Evolutionary conservation across 1,139 yeast genomes (phyloP), one percentile per base, ranked within the genome.

Genomic region (Suzukiozyma palmioleophila): DNA sequence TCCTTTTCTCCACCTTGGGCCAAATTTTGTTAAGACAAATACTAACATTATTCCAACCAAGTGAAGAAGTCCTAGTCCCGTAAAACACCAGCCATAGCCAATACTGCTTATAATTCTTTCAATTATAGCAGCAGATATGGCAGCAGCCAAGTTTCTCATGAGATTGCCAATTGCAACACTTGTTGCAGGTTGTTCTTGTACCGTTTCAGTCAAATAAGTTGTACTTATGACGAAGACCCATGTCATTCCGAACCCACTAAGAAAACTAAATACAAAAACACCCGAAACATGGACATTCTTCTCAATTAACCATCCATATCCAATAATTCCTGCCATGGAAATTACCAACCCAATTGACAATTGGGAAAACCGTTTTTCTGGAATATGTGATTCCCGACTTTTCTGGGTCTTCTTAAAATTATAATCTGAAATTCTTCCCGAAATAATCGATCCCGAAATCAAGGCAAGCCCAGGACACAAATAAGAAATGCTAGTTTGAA

Each of bases 1-100:
- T 33, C 50, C 47, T 16, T 39, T 39, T 46, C 68, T 54, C 67
- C 67, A 62, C 24, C 41, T 42, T 1, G 59, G 53, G 0, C 73
- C 70, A 39, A 47, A 48, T 21, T 44, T 43, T 33, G 59, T 49
- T 27, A 66, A 49, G 8, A 59, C 21, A 22, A 57, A 32, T 1
- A 65, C 61, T 40, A 61, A 47, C 0, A 40, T 49, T n/a, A 66
- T 45, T 3, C 68, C 60, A 22, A 71, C 38, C 10, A 70, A 27
- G 42, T 73, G 66, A 28, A 70, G 54, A 5, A 74, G 44, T 1
- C 75, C 81, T 21, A 77, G 54, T 0, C 81, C 81, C 1, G 81
- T 75, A 46, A 77, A 77, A 43, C 80, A 75, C 81, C 81, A 77
- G 0, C 81, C 82, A 44, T 64, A 63, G 0, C 81, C 81, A 74